phyloP scores from a whole-genome alignment of 139 green algal genomes.

The Chlamydomonas applanata region DNA sequence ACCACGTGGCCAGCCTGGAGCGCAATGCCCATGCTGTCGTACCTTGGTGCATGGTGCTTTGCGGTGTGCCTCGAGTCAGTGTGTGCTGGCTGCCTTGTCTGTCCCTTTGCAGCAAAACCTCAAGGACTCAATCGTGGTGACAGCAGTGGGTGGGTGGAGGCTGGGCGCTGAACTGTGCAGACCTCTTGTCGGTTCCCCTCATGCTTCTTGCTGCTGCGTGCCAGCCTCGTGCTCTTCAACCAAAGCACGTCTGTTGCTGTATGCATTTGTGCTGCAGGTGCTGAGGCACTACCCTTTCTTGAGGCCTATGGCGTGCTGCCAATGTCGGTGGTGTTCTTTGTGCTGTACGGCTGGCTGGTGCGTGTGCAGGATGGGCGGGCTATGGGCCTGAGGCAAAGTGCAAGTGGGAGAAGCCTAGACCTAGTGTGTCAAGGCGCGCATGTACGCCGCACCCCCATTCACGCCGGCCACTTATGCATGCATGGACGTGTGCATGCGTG shows the following conservation, averaged over 20 bases:
- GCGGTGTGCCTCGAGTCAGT: background rate
- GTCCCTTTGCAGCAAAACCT: conserved; percentile 74
- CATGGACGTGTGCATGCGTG: no score
- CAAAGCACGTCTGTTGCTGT: no score
- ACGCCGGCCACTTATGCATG: no score
- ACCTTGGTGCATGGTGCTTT: background rate
- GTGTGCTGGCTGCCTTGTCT: background rate
- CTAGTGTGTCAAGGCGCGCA: no score
- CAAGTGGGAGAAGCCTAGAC: no score
- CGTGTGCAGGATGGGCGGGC: background rate
- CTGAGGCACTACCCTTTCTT: conserved; percentile 83
- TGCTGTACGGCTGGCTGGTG: conserved; percentile 56
- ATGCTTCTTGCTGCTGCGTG: no score
- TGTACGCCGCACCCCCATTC: no score
- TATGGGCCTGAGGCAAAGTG: no score
- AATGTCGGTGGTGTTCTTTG: conserved; percentile 73
- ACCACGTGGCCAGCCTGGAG: no score
- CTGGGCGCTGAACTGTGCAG: no score
- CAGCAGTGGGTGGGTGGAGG: conserved; percentile 44
- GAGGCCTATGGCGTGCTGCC: conserved; percentile 75
- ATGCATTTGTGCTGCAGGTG: conserved; percentile 7
- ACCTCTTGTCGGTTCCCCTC: no score
- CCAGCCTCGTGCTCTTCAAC: no score
- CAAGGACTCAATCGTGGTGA: conserved; percentile 83
- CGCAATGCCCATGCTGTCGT: background rate